Base-by-base conservation (phyloP, 2,329 filamentous ascomycete genomes). In the Plectosphaerella plurivora region DNA sequence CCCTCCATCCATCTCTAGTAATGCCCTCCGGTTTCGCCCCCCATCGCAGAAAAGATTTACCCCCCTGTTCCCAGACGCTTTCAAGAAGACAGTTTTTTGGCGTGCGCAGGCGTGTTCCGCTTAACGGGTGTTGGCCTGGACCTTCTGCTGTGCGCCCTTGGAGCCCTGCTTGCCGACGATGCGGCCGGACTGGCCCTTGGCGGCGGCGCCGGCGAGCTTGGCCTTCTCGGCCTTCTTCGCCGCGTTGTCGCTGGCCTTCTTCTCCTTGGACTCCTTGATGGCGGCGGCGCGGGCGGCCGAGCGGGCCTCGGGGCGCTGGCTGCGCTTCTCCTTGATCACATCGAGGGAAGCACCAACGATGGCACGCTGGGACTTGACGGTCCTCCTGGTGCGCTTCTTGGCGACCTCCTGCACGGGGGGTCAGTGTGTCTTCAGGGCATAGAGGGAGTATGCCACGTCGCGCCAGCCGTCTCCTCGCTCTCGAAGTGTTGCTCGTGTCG, bases 201-300 rank as follows among this genome's bases (percentile, higher is more conserved):
- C 78, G 63, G 86, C 83, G 58, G 64, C 68, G 64, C 88, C 83
- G 62, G 92, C 92, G 69, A 67, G 81, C 89, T 97, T 97, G 68
- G 94, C 94, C 91, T 99, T 99, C 80, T 97, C 92, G 56, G 90
- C 89, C 89, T 97, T 99, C 91, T 97, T 99, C 75, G 85, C 86
- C 73, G 85, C 89, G 77, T 90, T 87, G 59, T 85, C 83, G 60
- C 86, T 91, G 63, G 86, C 80, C 84, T 95, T 96, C 91, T 97
- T 97, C 76, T 96, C 92, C 89, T 99, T 99, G 81, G 86, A 89
- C 74, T 95, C 91, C 84, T 93, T 93, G 81, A 97, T 92, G 75
- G 94, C 93, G 66, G 86, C 81, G 65, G 83, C 80, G 72, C 94
- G 93, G 72, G 91, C 92, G 69, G 94, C 94, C 68, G 86, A 83